Base-by-base conservation (phyloP, 2,329 filamentous ascomycete genomes). In the Beauveria bassiana region DNA sequence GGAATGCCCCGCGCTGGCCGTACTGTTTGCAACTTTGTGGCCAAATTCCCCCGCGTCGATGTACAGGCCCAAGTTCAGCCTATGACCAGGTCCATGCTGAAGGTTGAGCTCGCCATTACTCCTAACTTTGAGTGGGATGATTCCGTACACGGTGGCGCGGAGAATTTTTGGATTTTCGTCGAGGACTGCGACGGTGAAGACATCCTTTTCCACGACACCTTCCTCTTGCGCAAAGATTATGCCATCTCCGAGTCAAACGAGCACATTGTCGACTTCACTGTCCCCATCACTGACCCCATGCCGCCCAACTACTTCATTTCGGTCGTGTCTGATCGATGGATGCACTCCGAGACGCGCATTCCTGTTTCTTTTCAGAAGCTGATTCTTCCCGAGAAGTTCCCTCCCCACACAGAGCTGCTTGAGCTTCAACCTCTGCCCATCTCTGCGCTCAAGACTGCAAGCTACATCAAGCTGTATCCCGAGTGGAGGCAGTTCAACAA, bases 271-370 rank as follows among this genome's bases (percentile, higher is more conserved):
- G 95, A 99, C 68, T 95, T 99, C 68, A 98, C 93, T 0, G 93
- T 98, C 3, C 90, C 95, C 0, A 96, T 99, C 67, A 93, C 91
- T 0, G 95, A 99, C 68, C 96, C 96, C 0, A 96, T 98, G 90
- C 95, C 95, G 16, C 95, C 96, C 0, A 96, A 99, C 74, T 99
- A 99, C 78, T 99, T 99, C 76, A 91, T 99, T 69, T 95, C 92
- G 0, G 85, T 99, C 45, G 78, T 97, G 22, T 98, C 93, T 3
- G 95, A 99, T 73, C 84, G 95, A 67, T 99, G 95, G 95, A 97
- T 99, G 91, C 91, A 96, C 72, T 91, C 93, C 0, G 93, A 99
- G 77, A 96, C 93, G 1, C 92, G 93, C 71, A 79, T 99, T 59
- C 89, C 93, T 0, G 89, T 99, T 2, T 93, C 93, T 0, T 98